A percentile compares a stretch with the other conserved stretches of the same genome.
Conservation (phyloP, 2,329 filamentous ascomycete species). For the Talaromyces pinophilus region DNA sequence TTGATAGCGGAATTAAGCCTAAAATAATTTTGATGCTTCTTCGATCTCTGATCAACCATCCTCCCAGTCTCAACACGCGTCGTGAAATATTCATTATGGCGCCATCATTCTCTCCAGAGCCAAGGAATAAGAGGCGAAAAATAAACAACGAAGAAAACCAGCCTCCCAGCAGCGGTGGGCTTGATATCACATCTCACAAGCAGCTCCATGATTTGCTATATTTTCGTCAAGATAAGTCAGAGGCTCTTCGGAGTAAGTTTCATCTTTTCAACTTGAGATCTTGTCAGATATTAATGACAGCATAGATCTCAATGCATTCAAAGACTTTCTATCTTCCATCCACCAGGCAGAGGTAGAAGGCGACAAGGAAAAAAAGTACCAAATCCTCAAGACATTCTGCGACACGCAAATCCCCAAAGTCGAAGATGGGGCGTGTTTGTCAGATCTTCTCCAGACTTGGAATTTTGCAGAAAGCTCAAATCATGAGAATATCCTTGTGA, state of each 20-base stretch:
- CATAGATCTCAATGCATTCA: slow-evolving; percentile 48
- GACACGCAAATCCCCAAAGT: slow-evolving; percentile 55
- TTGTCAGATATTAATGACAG: neutral
- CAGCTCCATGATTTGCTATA: slow-evolving; percentile 69
- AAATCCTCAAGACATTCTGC: slow-evolving; percentile 50
- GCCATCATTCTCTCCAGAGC: slow-evolving; percentile 36
- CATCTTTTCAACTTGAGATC: neutral
- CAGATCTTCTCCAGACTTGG: slow-evolving; percentile 86
- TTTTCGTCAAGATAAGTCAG: slow-evolving; percentile 65
- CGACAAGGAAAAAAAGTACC: slow-evolving; percentile 43
- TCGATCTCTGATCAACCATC: neutral
- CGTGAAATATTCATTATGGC: slow-evolving; percentile 32
- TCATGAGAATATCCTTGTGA: slow-evolving; percentile 77
- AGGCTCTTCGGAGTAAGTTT: slow-evolving; percentile 64
- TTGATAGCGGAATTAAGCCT: neutral
- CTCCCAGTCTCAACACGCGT: neutral
- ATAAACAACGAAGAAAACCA: slow-evolving; percentile 32
- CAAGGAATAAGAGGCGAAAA: slow-evolving; percentile 44
- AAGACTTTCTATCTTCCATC: slow-evolving; percentile 47
- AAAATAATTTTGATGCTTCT: slow-evolving; percentile 14
- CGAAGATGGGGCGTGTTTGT: slow-evolving; percentile 66
- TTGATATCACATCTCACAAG: slow-evolving; percentile 51
- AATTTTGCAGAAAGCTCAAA: slow-evolving; percentile 76
- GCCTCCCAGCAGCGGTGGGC: slow-evolving; percentile 19
- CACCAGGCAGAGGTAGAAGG: slow-evolving; percentile 37